These are phyloP conservation scores for Pelagomonas calceolata DNA, from an alignment of 108 stramenopile genomes.

Conservation along the genomic window DNA sequence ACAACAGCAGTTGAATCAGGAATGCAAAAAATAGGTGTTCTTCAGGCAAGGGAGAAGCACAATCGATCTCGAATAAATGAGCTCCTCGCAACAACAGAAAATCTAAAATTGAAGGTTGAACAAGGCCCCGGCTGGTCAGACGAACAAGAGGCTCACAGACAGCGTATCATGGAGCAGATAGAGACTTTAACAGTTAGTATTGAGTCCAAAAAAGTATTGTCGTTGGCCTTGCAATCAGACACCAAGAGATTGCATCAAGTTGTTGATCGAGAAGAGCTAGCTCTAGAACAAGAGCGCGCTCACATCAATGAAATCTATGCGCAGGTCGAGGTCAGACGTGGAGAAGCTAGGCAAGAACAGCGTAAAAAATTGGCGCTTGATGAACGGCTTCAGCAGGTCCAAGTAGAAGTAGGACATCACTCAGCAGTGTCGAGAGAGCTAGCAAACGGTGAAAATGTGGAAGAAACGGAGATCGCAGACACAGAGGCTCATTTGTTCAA, in stretches of 20 bases:
- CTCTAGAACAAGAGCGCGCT: background rate
- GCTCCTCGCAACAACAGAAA: background rate
- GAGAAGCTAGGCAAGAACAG: constrained; percentile 13
- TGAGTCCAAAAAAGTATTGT: background rate
- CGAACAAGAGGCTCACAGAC: background rate
- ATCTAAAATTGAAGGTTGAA: background rate
- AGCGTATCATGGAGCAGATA: background rate
- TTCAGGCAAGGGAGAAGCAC: background rate
- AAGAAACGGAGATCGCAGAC: constrained; percentile 13
- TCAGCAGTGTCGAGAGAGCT: background rate
- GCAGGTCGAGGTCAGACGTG: background rate
- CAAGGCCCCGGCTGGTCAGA: background rate
- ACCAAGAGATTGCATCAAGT: background rate
- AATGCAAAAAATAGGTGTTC: background rate
- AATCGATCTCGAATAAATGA: background rate
- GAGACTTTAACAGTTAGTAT: background rate
- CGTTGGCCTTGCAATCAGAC: background rate
- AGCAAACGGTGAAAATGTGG: constrained; percentile 1
- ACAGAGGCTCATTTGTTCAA: constrained; percentile 19
- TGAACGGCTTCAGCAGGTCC: constrained; percentile 23
- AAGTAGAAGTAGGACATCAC: constrained; percentile 1
- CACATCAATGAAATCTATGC: constrained; percentile 5
- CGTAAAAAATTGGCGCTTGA: constrained; percentile 15
- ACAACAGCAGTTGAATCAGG: background rate
- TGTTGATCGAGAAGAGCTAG: background rate